Conservation (phyloP, 306 rosid species). For the Malus fusca region DNA sequence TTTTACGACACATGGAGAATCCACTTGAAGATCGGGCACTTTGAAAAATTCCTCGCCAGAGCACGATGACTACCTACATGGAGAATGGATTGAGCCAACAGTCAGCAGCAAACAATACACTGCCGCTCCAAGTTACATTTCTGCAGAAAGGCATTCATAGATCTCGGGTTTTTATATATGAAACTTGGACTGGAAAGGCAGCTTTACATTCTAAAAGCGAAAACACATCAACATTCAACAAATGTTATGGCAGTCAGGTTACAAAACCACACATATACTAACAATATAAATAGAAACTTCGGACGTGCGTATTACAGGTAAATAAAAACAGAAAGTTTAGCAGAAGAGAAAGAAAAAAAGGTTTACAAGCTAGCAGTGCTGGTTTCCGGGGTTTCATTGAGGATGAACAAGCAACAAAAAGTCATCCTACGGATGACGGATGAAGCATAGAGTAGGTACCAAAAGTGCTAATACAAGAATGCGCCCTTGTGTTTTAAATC, state of each 20-base stretch:
- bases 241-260: neutral
- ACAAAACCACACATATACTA: neutral
- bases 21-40: no score
- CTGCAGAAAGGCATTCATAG: no score
- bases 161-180: no score
- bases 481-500: neutral
- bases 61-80: no score
- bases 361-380: neutral
- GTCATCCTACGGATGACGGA: neutral
- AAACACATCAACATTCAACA: neutral
- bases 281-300: neutral
- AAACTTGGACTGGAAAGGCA: no score
- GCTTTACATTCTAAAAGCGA: no score
- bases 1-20: no score
- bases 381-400: neutral
- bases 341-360: neutral
- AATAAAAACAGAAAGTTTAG: neutral
- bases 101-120: no score
- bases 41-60: no score
- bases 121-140: no score
- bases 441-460: neutral
- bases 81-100: no score
- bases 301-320: neutral
- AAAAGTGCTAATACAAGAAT: neutral
- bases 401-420: neutral